phyloP scores from a whole-genome alignment of 345 rosid genomes.

The Citrus sp. region DNA sequence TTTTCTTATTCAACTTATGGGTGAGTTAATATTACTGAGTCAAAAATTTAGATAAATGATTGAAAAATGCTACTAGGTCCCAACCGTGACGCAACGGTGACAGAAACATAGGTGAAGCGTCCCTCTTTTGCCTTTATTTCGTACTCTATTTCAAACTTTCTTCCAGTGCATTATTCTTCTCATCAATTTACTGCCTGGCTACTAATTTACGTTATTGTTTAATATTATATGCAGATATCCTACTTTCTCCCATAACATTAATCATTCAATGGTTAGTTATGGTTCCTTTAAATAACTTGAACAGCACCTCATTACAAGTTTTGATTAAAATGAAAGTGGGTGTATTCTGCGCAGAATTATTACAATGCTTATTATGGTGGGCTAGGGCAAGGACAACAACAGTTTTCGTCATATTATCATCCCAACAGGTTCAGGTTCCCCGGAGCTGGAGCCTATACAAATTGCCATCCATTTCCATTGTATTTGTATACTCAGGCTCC shows the following conservation, averaged over 20 bases:
- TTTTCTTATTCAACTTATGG: slow-evolving; percentile 32
- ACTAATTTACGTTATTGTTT: background rate
- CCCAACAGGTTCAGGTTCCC: background rate
- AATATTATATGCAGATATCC: slow-evolving; percentile 20
- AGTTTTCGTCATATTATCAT: slow-evolving; percentile 31
- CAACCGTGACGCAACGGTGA: no score
- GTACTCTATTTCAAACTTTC: no score
- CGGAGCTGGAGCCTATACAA: background rate
- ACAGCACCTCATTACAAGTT: no score
- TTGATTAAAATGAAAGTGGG: no score
- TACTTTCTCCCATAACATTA: slow-evolving; percentile 17
- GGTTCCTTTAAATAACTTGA: no score
- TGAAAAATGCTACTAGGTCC: no score
- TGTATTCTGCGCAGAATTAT: slow-evolving; percentile 35
- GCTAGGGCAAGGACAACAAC: slow-evolving; percentile 17
- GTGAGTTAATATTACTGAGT: background rate
- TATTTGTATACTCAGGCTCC: no score
- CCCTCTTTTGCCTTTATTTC: no score
- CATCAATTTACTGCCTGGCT: background rate
- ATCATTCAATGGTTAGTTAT: slow-evolving; percentile 20
- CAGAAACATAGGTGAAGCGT: no score
- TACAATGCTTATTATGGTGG: slow-evolving; percentile 37
- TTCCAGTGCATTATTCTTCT: background rate
- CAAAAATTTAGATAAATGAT: background rate
- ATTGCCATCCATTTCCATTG: slow-evolving; percentile 10